Base-by-base conservation (phyloP, 768 basidiomycete genomes). In the Lactarius psammicola region DNA sequence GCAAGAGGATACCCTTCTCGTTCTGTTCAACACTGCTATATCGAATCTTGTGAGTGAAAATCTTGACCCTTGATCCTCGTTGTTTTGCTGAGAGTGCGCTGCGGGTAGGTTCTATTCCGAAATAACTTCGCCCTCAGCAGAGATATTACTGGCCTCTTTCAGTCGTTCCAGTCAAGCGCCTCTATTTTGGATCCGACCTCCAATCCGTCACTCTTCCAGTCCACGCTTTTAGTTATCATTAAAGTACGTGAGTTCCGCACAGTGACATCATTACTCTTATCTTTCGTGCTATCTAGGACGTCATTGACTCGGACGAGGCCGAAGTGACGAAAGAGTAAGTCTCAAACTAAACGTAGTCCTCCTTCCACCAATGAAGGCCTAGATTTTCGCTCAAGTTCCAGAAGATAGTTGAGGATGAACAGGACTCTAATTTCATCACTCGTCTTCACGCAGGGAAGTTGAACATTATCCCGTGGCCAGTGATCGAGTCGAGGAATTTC, bases 61-160 rank as follows among this genome's bases (percentile, higher is more conserved):
- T 2, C 42, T 6, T n/a, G 0, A 11, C 46, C 23, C 2, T 0
- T 23, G 46, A 13, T 23, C n/a, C 4, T 49, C 10, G 11, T 23
- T 23, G 2, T 23, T 1, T 2, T 49, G 10, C 46, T 49, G 4
- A 49, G 46, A 49, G 11, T 5, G 1, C 11, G 46, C 20, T 30
- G 10, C 18, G 26, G 4, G 20, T 61, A 87, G 86, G 84, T 87
- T 4, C 74, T 87, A 1, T 87, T 86, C 76, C 81, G 87, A 2
- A 86, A 87, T 61, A 87, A 88, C 62, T 87, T 87, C 61, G 84
- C 86, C 0, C 73, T 87, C 3, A 83, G 83, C 46, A 78, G 86
- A 36, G 84, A 86, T 68, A 85, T 87, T 9, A 79, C 82, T 3
- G 84, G 83, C 0, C 79, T 87, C 4, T 87, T 87, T 64, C 83